These are phyloP conservation scores for Saccharomyces mikatae DNA, from an alignment of 805 yeast genomes.

Conservation along the genomic window DNA sequence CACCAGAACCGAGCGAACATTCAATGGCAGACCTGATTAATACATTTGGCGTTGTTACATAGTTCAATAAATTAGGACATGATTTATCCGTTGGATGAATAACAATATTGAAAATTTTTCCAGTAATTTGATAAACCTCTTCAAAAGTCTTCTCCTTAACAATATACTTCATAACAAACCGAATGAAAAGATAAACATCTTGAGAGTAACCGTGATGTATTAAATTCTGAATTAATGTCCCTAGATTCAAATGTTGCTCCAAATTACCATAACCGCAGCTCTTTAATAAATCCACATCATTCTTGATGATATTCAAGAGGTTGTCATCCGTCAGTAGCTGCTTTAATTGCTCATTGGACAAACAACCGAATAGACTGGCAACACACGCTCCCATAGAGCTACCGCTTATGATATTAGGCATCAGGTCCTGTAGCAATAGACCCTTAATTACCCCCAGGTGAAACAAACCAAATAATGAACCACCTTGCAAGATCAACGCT, in stretches of 20 bases:
- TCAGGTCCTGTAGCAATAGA: slow-evolving; percentile 58
- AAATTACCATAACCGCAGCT: slow-evolving; percentile 37
- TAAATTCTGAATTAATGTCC: slow-evolving; percentile 67
- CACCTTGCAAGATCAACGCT: slow-evolving; percentile 88
- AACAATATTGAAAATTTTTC: slow-evolving; percentile 71
- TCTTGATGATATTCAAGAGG: slow-evolving; percentile 39
- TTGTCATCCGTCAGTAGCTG: slow-evolving; percentile 35
- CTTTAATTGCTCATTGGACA: slow-evolving; percentile 56
- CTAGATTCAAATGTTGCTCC: slow-evolving; percentile 35
- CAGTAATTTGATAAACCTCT: slow-evolving; percentile 78
- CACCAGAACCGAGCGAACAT: slow-evolving; percentile 75
- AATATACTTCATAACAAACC: slow-evolving; percentile 57
- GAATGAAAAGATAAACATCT: slow-evolving; percentile 70
- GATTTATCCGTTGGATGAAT: slow-evolving; percentile 62
- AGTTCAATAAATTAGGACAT: slow-evolving; percentile 70
- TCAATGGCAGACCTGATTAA: slow-evolving; percentile 83
- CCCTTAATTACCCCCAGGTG: slow-evolving; percentile 90
- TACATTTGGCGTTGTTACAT: slow-evolving; percentile 89
- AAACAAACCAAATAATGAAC: slow-evolving; percentile 87
- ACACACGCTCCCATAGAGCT: slow-evolving; percentile 91
- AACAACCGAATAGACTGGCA: slow-evolving; percentile 74
- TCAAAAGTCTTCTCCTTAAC: slow-evolving; percentile 86
- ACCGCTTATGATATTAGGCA: slow-evolving; percentile 85
- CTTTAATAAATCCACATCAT: slow-evolving; percentile 50
- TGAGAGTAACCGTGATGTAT: slow-evolving; percentile 77